Base-by-base conservation (phyloP, 176 grass and related monocot species). In the Avena atlantica region DNA sequence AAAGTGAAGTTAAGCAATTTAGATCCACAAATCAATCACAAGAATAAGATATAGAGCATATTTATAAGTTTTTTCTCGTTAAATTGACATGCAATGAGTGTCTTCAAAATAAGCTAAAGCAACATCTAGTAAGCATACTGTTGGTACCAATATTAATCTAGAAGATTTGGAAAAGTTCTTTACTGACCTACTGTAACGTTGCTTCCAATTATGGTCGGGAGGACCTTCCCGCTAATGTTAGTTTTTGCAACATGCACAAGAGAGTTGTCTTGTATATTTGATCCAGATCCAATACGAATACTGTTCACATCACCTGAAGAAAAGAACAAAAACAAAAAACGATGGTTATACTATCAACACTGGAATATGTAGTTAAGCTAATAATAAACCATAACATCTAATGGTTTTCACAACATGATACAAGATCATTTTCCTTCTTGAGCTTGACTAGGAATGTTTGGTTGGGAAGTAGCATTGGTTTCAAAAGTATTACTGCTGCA, bases 221-320 rank as follows among this genome's bases (percentile, higher is more conserved):
- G 89, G 21, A 95, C 92, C 75, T 95, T 98, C 62, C 96, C 87
- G 1, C 90, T 89, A 20, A 89, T 76, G 83, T 94, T 98, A 82
- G 89, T 42, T 89, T 87, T 98, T 63, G 96, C 79, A 60, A 98
- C 96, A 84, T 98, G 96, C 70, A 98, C 92, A 44, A 98, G 90
- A 47, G 96, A 86, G 87, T 98, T 98, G 84, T 98, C 96, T 82
- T 98, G 96, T 86, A 98, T 98, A 78, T 98, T 98, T 69, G 96
- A 91, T 72, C 96, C 96, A 88, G 91, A 95, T 67, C 96, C 96
- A 79, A 98, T 81, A 78, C 62, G 89, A 81, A 98, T 94, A 79
- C 93, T 92, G 89, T 95, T 98, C n/a, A 95, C 96, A 86, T 98
- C 96, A 91, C 96, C 96, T 98, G 89, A 85, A 93, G 70, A 88